Percentiles rank a stretch among this genome's conserved stretches.
Evolutionary conservation across 1,284 basidiomycete species (phyloP).

Genomic region (Lentinula novae-zelandiae): DNA sequence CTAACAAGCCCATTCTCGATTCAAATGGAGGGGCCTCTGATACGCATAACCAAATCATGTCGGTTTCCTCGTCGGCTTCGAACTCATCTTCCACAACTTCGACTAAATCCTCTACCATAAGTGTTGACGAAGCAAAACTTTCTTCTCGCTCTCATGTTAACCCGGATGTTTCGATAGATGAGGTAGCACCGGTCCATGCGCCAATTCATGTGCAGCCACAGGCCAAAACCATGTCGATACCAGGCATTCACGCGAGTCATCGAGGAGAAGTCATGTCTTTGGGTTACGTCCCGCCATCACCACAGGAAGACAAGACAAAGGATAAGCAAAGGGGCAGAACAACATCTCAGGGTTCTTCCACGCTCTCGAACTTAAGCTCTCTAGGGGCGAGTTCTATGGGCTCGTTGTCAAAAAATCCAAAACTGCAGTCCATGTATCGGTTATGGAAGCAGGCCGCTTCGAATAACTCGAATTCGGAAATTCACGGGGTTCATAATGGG

Average conservation of each 20-base stretch:
- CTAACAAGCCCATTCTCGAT: background rate
- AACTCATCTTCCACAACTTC: background rate
- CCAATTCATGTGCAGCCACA: slow-evolving; percentile 71
- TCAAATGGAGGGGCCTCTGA: background rate
- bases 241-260: slow-evolving; percentile 75
- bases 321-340: slow-evolving; percentile 21
- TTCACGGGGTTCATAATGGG: slow-evolving; percentile 22
- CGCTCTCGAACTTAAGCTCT: slow-evolving; percentile 18
- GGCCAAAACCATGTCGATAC: slow-evolving; percentile 74
- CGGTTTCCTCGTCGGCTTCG: background rate
- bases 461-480: slow-evolving; percentile 16
- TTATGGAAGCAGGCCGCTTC: slow-evolving; percentile 57
- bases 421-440: slow-evolving; percentile 66
- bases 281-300: slow-evolving; percentile 57
- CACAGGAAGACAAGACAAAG: background rate
- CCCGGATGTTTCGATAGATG: background rate
- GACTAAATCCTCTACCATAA: background rate
- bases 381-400: slow-evolving; percentile 9
- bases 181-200: background rate
- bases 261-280: slow-evolving; percentile 77
- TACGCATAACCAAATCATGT: background rate
- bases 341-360: slow-evolving; percentile 39
- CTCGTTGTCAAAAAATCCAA: slow-evolving; percentile 16
- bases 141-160: background rate
- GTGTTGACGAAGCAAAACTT: background rate